Evolutionary conservation across 257 asterid species (phyloP), one percentile per base, ranked within the genome.

Genomic region (Paraleonurus japonicus): DNA sequence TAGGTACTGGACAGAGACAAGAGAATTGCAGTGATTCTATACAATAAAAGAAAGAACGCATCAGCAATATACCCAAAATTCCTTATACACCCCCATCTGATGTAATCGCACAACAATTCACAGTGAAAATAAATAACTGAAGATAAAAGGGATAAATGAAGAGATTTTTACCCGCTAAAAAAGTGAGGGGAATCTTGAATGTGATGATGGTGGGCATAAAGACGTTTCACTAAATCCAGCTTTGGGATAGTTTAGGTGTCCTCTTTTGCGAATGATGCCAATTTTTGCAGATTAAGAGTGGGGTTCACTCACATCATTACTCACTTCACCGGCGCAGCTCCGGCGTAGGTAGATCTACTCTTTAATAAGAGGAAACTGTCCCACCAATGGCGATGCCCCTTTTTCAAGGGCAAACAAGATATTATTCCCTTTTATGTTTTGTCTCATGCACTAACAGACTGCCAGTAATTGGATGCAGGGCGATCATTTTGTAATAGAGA

Each of bases 91-190:
- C 51, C 51, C 1, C 48, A 32, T 32, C 37, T 32, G 37, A 32
- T 4, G 6, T 32, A 0, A 32, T 32, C 37, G 28, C 3, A 26
- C 28, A 39, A 39, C n/a, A 32, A 32, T 35, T 33, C 9, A 53
- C 57, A 47, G 16, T n/a, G 67, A 26, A 27, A 12, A 41, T 28
- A 24, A 26, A 69, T 47, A 57, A 66, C 37, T 41, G 20, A 68
- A 37, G 32, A 45, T 11, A 47, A 27, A n/a, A 71, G 27, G 24
- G 66, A 7, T 23, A 3, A 3, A 19, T 58, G 7, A 17, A 20
- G 16, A 15, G 30, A 1, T 4, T 8, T 67, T 33, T 68, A 75
- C 79, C 79, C 79, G 79, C 75, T 71, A 75, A 75, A 43, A 65
- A 67, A 3, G 19, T 8, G 50, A 48, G 47, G 54, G 19, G 70